Base-by-base conservation (phyloP, 73 alveolate genomes). In the Paramecium bursaria region DNA sequence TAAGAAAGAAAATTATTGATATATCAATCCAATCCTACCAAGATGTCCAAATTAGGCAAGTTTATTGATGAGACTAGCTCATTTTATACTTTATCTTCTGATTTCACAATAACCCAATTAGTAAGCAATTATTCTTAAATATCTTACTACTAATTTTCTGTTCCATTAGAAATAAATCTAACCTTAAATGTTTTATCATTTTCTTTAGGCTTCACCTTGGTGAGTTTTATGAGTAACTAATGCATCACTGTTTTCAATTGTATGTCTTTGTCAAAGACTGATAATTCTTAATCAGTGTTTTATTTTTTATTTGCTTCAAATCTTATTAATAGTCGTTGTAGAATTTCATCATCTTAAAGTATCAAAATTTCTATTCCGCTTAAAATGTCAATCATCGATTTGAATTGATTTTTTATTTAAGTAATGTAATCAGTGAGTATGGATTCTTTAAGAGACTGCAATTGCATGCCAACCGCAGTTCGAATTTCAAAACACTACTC, bases 391-490 rank as follows among this genome's bases (percentile, higher is more conserved):
- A 57, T 9, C 7, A 57, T 17, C 10, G 17, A 48, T 27, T 23
- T 13, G 5, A 57, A 23, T 57, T 57, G 29, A 30, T 57, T 6
- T 19, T 30, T 57, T 23, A 57, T 30, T 57, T 29, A 30, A 10
- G 27, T 50, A 4, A 57, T 42, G 33, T 57, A 57, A n/a, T 57
- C 76, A 57, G 51, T 57, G 26, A 57, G 14, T 1, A 57, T 29
- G 7, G 76, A 57, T 11, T 57, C 13, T 11, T 57, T 57, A 17
- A 57, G 19, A 26, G 51, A 30, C 76, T 50, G 33, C n/a, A 57
- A 22, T 1, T 30, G 27, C 33, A 57, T 30, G 27, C 76, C 76
- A 57, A 57, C 76, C 11, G 76, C 76, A 11, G 76, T 30, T 57
- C 33, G 27, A 15, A 30, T 1, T 23, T 57, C 51, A 57, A 57